phyloP scores from a whole-genome alignment of 768 basidiomycete genomes.

The Xanthoconium purpureum region DNA sequence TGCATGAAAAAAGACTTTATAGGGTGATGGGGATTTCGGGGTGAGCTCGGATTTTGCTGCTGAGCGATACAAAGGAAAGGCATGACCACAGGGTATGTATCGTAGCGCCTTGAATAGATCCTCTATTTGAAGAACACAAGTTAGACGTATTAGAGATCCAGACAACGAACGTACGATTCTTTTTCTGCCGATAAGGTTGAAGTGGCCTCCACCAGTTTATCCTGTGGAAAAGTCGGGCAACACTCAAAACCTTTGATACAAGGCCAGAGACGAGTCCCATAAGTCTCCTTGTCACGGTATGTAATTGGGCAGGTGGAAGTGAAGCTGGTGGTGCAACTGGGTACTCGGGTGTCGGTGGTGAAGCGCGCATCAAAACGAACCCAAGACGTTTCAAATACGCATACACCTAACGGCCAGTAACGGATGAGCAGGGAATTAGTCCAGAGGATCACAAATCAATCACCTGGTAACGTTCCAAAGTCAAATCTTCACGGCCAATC shows the following conservation, averaged over 20 bases:
- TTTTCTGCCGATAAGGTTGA: constrained; percentile 48
- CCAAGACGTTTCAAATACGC: constrained; percentile 90
- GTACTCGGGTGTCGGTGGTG: constrained; percentile 54
- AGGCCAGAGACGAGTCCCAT: constrained; percentile 11
- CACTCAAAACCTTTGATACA: constrained; percentile 3
- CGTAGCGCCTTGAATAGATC: constrained; percentile 68
- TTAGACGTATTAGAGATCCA: background rate
- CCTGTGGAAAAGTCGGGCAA: constrained; percentile 6
- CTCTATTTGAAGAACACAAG: constrained; percentile 38
- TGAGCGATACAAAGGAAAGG: constrained; percentile 36
- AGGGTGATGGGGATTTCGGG: constrained; percentile 30
- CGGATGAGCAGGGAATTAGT: background rate
- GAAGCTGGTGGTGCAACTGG: constrained; percentile 41
- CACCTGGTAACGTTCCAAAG: constrained; percentile 88
- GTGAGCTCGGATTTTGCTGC: constrained; percentile 5
- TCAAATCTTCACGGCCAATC: constrained; percentile 74
- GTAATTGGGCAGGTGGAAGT: constrained; percentile 6
- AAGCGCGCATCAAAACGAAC: constrained; percentile 80
- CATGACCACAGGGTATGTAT: constrained; percentile 68
- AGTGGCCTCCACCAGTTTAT: constrained; percentile 68
- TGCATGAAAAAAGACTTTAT: constrained; percentile 82
- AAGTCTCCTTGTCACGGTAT: background rate
- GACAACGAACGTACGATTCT: constrained; percentile 43
- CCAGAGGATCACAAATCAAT: constrained; percentile 8
- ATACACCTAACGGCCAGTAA: constrained; percentile 62